Evolutionary conservation across 2,329 filamentous ascomycete genomes (phyloP), one percentile per base, ranked within the genome.

Genomic region (Xylariales sp.): DNA sequence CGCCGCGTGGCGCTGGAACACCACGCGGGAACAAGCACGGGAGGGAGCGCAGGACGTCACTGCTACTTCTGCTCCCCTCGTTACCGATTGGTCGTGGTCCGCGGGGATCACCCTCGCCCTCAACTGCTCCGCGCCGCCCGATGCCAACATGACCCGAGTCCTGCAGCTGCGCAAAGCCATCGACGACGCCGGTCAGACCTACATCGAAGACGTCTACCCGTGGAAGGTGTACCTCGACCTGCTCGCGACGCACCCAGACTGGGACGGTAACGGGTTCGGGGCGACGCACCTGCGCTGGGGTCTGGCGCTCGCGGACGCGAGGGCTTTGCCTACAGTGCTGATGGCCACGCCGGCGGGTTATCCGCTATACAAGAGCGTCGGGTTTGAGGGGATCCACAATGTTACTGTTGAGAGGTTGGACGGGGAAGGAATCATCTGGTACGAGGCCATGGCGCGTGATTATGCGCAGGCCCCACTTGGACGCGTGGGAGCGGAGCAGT

Each of bases 311-410:
- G 35, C 35, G 6, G 28, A 38, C 10, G 25, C 7, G 4, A 31
- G 30, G 35, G 35, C 14, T 15, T 13, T 38, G 28, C 35, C 35
- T 6, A 30, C 28, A 6, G 31, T 28, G 27, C 28, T 38, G 19
- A 38, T 29, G 10, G 35, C 18, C 2, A 38, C 35, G 6, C 6
- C 28, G n/a, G 35, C 35, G 2, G 35, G 35, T 14, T 21, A 38
- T 29, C 35, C 35, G 13, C 15, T 38, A 15, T 38, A 38, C 28
- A 38, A 38, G 27, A 30, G 27, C 12, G 18, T 38, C n/a, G 35
- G 35, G 14, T 38, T 38, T 17, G n/a, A 24, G 28, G 35, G 31
- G 17, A 29, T 38, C 7, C 18, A 38, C 19, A 38, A 38, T 24
- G 10, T 12, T 8, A 38, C 35, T 17, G 16, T 38, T 15, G 28